Evolutionary conservation across 192 early-diverging fungal species (phyloP).

Genomic region (Coemansia sp.): DNA sequence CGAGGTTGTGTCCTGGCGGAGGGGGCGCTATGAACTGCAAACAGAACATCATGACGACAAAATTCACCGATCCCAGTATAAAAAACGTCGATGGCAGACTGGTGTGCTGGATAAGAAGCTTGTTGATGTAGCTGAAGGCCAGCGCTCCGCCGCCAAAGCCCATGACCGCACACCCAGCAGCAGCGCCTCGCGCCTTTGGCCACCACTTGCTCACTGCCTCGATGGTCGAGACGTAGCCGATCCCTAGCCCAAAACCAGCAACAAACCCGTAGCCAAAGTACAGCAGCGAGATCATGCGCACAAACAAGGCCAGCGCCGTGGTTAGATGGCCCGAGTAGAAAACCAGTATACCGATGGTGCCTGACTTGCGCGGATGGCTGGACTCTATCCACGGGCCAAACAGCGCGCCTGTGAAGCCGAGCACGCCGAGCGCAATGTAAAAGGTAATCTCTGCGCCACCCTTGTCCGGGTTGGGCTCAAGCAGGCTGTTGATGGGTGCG

Average conservation of each 20-base stretch:
- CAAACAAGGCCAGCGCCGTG: conserved; percentile 57
- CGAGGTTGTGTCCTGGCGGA: conserved; percentile 65
- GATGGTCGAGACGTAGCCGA: conserved; percentile 66
- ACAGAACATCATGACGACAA: conserved; percentile 59
- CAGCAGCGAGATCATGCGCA: conserved; percentile 59
- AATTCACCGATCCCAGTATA: conserved; percentile 64
- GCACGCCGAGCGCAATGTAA: conserved; percentile 61
- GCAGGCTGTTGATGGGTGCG: conserved; percentile 55
- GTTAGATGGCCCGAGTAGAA: conserved; percentile 60
- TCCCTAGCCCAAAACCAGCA: conserved; percentile 62
- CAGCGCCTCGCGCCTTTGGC: conserved; percentile 59
- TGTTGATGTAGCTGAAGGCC: conserved; percentile 66
- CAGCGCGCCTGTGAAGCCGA: conserved; percentile 59
- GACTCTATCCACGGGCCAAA: conserved; percentile 65
- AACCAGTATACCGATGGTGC: conserved; percentile 49
- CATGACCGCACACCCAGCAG: conserved; percentile 67
- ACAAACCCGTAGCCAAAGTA: conserved; percentile 68
- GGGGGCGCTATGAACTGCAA: conserved; percentile 62
- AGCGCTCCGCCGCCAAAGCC: conserved; percentile 76
- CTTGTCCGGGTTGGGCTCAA: conserved; percentile 34
- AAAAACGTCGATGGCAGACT: conserved; percentile 65
- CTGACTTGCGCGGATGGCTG: conserved; percentile 56
- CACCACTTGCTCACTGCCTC: conserved; percentile 66
- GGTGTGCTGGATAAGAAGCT: conserved; percentile 57
- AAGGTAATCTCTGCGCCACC: conserved; percentile 61